phyloP scores from a whole-genome alignment of 805 yeast genomes.

The Metschnikowia aberdeeniae region DNA sequence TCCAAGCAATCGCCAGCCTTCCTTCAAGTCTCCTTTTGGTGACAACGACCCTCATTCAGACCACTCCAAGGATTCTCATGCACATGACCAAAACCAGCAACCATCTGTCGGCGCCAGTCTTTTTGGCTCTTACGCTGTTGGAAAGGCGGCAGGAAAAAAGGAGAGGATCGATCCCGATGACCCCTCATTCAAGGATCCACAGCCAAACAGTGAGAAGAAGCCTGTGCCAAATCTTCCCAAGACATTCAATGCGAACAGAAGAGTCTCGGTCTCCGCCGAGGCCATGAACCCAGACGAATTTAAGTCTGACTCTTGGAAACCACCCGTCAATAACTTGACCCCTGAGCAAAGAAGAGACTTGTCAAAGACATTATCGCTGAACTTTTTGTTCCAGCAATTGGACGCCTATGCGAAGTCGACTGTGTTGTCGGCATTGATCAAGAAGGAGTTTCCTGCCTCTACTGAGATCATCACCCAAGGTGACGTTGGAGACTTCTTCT shows the following conservation, averaged over 20 bases:
- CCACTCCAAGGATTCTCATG: conserved; percentile 31
- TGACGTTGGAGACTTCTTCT: conserved; percentile 91
- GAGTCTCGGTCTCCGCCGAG: conserved; percentile 90
- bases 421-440: conserved; percentile 80
- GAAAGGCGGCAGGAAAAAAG: conserved; percentile 14
- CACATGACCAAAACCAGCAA: neutral
- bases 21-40: conserved; percentile 59
- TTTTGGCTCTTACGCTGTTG: conserved; percentile 14
- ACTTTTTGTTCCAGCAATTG: conserved; percentile 79
- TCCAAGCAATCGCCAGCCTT: conserved; percentile 36
- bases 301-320: conserved; percentile 63
- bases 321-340: conserved; percentile 63
- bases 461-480: conserved; percentile 80
- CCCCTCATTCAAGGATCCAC: conserved; percentile 16
- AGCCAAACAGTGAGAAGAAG: conserved; percentile 17
- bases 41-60: conserved; percentile 61
- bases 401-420: conserved; percentile 74
- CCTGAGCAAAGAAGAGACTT: conserved; percentile 64
- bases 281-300: conserved; percentile 73
- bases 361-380: conserved; percentile 67
- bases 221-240: conserved; percentile 43
- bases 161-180: conserved; percentile 29
- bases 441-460: conserved; percentile 56
- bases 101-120: conserved; percentile 13
- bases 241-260: conserved; percentile 71